These are phyloP conservation scores for Mesotaenium endlicherianum DNA, from an alignment of 139 green algal species.

Conservation along the genomic window DNA sequence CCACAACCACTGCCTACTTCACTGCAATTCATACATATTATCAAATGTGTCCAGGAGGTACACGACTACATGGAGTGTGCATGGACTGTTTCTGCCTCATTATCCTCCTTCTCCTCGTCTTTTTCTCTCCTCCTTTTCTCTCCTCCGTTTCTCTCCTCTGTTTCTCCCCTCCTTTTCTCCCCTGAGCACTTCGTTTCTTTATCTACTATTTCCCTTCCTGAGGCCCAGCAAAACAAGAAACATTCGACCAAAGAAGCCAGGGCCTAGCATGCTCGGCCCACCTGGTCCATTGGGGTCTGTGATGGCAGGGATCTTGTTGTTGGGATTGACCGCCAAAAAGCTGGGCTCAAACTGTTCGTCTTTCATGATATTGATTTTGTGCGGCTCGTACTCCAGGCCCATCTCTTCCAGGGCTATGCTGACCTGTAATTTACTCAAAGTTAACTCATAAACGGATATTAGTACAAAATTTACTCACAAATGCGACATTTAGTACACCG, in stretches of 20 bases:
- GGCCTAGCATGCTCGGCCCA: neutral
- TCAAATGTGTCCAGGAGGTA: too few relatives aligned
- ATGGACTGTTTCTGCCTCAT: neutral
- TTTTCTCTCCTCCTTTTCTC: neutral
- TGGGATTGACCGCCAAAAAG: conserved; percentile 59
- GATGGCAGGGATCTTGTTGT: conserved; percentile 63
- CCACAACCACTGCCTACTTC: too few relatives aligned
- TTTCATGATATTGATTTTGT: conserved; percentile 55
- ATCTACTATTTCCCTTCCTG: too few relatives aligned
- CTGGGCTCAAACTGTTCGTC: conserved; percentile 53
- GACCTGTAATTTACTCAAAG: too few relatives aligned
- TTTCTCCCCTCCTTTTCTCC: neutral
- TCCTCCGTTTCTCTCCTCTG: neutral
- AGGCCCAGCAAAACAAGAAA: too few relatives aligned
- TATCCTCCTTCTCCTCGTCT: neutral
- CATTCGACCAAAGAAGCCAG: too few relatives aligned
- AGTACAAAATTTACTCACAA: too few relatives aligned
- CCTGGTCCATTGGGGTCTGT: conserved; percentile 44
- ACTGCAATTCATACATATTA: too few relatives aligned
- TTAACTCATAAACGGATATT: too few relatives aligned
- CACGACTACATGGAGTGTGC: neutral
- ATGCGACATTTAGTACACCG: too few relatives aligned
- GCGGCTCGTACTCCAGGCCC: conserved; percentile 55
- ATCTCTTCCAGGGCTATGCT: conserved; percentile 58
- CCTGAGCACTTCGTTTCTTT: too few relatives aligned